Base-by-base conservation (phyloP, 2,329 filamentous ascomycete species). In the Colletotrichum musae region DNA sequence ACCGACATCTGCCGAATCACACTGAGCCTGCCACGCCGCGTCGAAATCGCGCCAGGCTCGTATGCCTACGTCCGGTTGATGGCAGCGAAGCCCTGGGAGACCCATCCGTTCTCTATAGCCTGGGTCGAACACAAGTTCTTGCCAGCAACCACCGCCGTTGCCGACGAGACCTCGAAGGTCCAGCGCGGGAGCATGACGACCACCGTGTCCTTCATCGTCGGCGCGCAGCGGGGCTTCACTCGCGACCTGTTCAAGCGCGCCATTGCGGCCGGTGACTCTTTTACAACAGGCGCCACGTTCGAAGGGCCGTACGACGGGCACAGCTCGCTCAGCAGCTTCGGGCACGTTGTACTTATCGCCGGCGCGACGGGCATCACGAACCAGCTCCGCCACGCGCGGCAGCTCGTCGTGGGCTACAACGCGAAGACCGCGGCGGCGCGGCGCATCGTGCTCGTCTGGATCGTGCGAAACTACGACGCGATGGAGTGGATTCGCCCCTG, bases 331-430 rank as follows among this genome's bases (percentile, higher is more conserved):
- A 86, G 88, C 75, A 93, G 91, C 4, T 93, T 93, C 78, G 91
- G 92, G 56, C 92, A 91, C 10, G 87, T 91, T 64, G 83, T 94
- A 77, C 87, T 94, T 51, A 91, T 93, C 77, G 91, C 91, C 47
- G 91, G 90, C 62, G 91, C 91, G 73, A 89, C 92, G 10, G 92
- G 92, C 59, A 93, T 94, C 78, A 92, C 91, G 2, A 91, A 93
- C 78, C 90, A 92, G 75, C 87, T 93, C 6, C 87, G 91, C 21
- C 92, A 92, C 75, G 85, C 93, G 18, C 88, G 88, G 54, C 86
- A 92, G 56, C 82, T 89, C 6, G 81, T 89, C 51, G 77, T 80
- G 48, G 85, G 85, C 5, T 85, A 81, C 71, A 80, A 80, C 16
- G 78, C 85, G 3, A 81, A 83, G 65, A 90, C 88, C 3, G 85